Base-by-base conservation (phyloP, 2,329 filamentous ascomycete genomes). In the Beauveria caledonica region DNA sequence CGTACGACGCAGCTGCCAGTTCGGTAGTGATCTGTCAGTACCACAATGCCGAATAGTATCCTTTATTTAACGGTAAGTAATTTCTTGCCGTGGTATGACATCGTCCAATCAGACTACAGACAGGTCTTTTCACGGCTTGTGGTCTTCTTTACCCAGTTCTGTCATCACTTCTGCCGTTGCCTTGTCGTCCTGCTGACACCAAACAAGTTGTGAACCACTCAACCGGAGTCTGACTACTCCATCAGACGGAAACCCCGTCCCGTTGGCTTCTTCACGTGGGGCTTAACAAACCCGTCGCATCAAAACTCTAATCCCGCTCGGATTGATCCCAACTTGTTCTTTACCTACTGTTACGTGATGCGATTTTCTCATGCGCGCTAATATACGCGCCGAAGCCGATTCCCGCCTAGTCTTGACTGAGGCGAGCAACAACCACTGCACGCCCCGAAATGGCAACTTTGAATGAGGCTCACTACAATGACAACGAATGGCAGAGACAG, bases 181-280 rank as follows among this genome's bases (percentile, higher is more conserved):
- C n/a, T 45, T n/a, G 9, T 25, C 29, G n/a, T 11, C 46, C 48
- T 49, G 36, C 25, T 7, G 17, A 25, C 36, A 27, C n/a, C 5
- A 27, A 23, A n/a, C 19, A 15, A 29, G 17, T 11, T 50, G 36
- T 36, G 36, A 52, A 59, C 36, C 21, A 51, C 36, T 51, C 25
- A n/a, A 23, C n/a, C 23, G 40, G 19, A n/a, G 51, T 29, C 23
- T 13, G 25, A 44, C 36, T 36, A 15, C 33, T 27, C 25, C 33
- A 23, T 51, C 39, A 39, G 40, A 49, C 36, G 44, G 46, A 42
- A 55, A 42, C 44, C n/a, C 46, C 42, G 21, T 50, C 44, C 51
- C 21, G 15, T 50, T 50, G 42, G 21, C 58, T 49, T 45, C 58
- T 44, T 60, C 51, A 49, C 45, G 58, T 60, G 58, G 58, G 51